phyloP scores from a whole-genome alignment of 306 rosid genomes.

The Cucurbita ficifolia region DNA sequence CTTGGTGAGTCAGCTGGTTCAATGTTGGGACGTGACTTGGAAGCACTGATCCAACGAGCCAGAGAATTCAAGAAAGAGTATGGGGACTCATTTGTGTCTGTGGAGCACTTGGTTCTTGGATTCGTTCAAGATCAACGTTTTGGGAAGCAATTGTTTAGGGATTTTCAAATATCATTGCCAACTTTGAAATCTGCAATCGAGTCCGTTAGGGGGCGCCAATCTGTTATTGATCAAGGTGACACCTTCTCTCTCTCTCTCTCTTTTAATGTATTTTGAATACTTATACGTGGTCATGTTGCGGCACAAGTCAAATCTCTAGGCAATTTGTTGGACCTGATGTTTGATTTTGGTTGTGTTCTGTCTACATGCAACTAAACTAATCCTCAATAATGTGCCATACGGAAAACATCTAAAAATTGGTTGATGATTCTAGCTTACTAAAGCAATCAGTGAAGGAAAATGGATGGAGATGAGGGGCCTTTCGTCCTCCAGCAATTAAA shows the following conservation, averaged over 20 bases:
- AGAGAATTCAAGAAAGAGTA: constrained; percentile 80
- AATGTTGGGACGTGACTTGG: constrained; percentile 95
- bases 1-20: constrained; percentile 73
- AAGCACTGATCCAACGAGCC: constrained; percentile 78
- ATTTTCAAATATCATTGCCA: constrained; percentile 62
- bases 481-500: neutral
- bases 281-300: neutral
- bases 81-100: constrained; percentile 92
- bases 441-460: neutral
- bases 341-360: neutral
- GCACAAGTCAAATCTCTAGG: neutral
- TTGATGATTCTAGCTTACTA: neutral
- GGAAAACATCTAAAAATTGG: neutral
- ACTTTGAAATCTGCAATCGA: constrained; percentile 69
- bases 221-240: constrained; percentile 92
- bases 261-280: neutral
- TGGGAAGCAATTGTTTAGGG: constrained; percentile 70
- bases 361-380: neutral
- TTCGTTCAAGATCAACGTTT: constrained; percentile 66
- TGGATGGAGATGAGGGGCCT: neutral
- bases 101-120: constrained; percentile 94
- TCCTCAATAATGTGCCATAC: neutral
- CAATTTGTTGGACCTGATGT: neutral
- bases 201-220: constrained; percentile 79
- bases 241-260: neutral